Percentiles rank a stretch among this genome's conserved stretches.
phyloP scores from a whole-genome alignment of 2,329 filamentous ascomycete genomes.

The Sarocladiaceae sp. region DNA sequence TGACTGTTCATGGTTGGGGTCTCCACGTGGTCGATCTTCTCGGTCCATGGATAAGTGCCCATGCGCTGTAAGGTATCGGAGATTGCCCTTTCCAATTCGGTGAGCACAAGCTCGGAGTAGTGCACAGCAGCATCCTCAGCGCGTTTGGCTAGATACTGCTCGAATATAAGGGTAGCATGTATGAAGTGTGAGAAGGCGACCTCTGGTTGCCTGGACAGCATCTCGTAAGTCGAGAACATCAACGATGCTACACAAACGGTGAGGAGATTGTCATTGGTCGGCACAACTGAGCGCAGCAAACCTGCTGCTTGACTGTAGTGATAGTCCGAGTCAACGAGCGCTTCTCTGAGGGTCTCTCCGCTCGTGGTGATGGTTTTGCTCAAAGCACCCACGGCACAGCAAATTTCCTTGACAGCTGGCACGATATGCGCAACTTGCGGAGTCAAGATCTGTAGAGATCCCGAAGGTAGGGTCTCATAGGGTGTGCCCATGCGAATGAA shows the following conservation, averaged over 20 bases:
- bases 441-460: not conserved
- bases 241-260: not conserved
- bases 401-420: not conserved
- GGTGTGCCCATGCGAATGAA: constrained; percentile 1
- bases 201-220: not conserved
- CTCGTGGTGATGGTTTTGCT: not conserved
- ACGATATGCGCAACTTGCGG: not conserved
- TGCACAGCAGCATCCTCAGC: not conserved
- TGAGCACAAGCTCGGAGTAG: not conserved
- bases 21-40: not conserved
- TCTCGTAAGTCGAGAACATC: constrained; percentile 3
- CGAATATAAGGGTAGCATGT: not conserved
- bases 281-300: not conserved
- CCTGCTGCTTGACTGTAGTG: not conserved
- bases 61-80: not conserved
- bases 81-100: not conserved
- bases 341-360: not conserved
- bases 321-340: not conserved
- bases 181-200: constrained; percentile 4
- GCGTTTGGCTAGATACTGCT: not conserved
- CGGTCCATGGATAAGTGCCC: not conserved
- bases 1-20: not conserved
- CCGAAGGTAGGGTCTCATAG: not conserved
- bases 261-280: not conserved
- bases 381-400: not conserved